phyloP scores from a whole-genome alignment of 495 filamentous ascomycete genomes.

The Cercophora scortea region DNA sequence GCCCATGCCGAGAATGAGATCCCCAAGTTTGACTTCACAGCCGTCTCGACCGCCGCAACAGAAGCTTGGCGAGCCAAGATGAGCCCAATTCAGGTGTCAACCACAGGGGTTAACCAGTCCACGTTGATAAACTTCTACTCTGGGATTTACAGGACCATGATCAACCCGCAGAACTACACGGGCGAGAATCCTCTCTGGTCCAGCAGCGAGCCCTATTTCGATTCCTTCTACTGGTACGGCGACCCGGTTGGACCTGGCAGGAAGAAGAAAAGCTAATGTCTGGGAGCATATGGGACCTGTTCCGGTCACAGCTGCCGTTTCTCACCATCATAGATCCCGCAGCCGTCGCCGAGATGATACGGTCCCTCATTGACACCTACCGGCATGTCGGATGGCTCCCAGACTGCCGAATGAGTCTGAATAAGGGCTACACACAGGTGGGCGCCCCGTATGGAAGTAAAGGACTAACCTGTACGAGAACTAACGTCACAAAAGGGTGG shows the following conservation, averaged over 20 bases:
- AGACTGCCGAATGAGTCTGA: slow-evolving; percentile 56
- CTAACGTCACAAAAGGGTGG: slow-evolving; percentile 41
- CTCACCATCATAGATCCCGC: slow-evolving; percentile 61
- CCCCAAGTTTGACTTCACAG: slow-evolving; percentile 57
- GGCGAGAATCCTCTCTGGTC: slow-evolving; percentile 71
- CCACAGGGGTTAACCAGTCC: slow-evolving; percentile 44
- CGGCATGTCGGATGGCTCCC: slow-evolving; percentile 61
- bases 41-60: slow-evolving; percentile 42
- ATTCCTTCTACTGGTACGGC: slow-evolving; percentile 66
- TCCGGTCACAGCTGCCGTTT: slow-evolving; percentile 62
- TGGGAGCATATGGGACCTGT: slow-evolving; percentile 58
- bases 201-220: slow-evolving; percentile 68
- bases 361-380: slow-evolving; percentile 66
- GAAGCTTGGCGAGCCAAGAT: slow-evolving; percentile 58
- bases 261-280: not conserved
- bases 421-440: slow-evolving; percentile 62
- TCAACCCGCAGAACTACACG: slow-evolving; percentile 71
- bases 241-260: not conserved
- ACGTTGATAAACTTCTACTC: slow-evolving; percentile 61
- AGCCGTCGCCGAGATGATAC: slow-evolving; percentile 57
- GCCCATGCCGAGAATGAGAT: slow-evolving; percentile 61
- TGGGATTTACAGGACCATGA: slow-evolving; percentile 62
- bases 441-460: not conserved
- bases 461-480: not conserved
- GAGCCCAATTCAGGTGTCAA: slow-evolving; percentile 47